A percentile compares a stretch with the other conserved stretches of the same genome.
Evolutionary conservation across 202 grass and related monocot species (phyloP).

Genomic region (Musa balbisiana): DNA sequence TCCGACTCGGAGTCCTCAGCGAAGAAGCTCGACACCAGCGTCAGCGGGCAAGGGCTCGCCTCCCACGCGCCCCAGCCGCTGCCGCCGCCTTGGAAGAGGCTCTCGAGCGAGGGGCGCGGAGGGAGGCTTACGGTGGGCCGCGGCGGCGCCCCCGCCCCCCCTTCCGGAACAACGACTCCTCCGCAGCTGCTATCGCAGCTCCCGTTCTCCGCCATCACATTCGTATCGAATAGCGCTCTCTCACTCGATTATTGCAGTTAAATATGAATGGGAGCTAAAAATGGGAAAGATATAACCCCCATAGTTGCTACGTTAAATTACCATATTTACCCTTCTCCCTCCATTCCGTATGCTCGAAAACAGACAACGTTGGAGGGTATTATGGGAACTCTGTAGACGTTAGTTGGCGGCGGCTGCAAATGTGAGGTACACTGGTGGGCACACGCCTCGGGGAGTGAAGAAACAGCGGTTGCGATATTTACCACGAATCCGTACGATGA

Average conservation of each 20-base stretch:
- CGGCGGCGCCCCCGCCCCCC: slow-evolving; percentile 15
- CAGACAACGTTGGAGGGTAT: no score
- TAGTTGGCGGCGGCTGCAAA: no score
- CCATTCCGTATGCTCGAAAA: no score
- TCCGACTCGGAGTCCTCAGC: slow-evolving; percentile 34
- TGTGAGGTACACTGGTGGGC: no score
- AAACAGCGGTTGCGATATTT: no score
- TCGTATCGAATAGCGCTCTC: not conserved
- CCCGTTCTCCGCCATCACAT: slow-evolving; percentile 11
- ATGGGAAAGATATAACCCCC: not conserved
- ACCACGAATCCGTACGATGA: no score
- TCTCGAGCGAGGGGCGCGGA: slow-evolving; percentile 46
- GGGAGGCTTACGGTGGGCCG: slow-evolving; percentile 62
- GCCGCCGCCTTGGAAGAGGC: slow-evolving; percentile 40
- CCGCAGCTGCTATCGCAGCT: slow-evolving; percentile 28
- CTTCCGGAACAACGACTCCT: not conserved
- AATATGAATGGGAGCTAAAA: not conserved
- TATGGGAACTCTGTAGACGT: no score
- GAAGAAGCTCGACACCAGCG: slow-evolving; percentile 77
- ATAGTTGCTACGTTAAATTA: no score
- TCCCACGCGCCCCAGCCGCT: slow-evolving; percentile 29
- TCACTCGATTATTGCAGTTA: not conserved
- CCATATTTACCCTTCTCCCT: no score
- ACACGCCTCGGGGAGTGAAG: no score
- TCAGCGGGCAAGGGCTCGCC: slow-evolving; percentile 74